Evolutionary conservation across 495 filamentous ascomycete genomes (phyloP).

Genomic region (Penicillium desertorum): DNA sequence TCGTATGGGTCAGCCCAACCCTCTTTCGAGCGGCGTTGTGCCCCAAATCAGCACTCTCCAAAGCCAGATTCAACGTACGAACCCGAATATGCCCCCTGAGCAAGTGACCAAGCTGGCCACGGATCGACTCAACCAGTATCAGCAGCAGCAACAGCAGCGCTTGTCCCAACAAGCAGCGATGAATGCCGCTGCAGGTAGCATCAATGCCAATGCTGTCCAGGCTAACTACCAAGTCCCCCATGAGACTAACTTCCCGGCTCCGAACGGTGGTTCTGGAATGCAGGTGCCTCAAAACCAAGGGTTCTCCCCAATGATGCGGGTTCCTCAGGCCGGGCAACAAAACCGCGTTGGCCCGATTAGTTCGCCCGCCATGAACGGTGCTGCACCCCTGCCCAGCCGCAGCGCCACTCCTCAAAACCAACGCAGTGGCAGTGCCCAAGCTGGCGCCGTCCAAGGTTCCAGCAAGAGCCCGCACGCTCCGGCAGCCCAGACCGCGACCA

Average conservation of each 20-base stretch:
- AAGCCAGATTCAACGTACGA: conserved; percentile 50
- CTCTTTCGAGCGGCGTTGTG: conserved; percentile 53
- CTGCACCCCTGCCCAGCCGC: conserved; percentile 41
- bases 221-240: conserved; percentile 45
- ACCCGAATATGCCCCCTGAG: conserved; percentile 58
- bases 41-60: conserved; percentile 54
- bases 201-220: conserved; percentile 30
- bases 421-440: conserved; percentile 46
- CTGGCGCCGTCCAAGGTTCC: conserved; percentile 35
- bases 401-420: conserved; percentile 53
- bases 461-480: conserved; percentile 49
- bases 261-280: conserved; percentile 41
- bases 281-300: conserved; percentile 58
- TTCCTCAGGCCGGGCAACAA: conserved; percentile 57
- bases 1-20: conserved; percentile 51
- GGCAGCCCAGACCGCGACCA: conserved; percentile 42
- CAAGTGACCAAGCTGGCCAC: conserved; percentile 60
- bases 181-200: conserved; percentile 62
- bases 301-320: conserved; percentile 71
- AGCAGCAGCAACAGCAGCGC: conserved; percentile 55
- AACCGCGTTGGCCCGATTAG: conserved; percentile 41
- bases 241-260: conserved; percentile 41
- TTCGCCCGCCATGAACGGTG: conserved; percentile 45
- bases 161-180: conserved; percentile 59
- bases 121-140: conserved; percentile 55